Conservation (phyloP, 257 asterid genomes). For the Solanum rostratum region DNA sequence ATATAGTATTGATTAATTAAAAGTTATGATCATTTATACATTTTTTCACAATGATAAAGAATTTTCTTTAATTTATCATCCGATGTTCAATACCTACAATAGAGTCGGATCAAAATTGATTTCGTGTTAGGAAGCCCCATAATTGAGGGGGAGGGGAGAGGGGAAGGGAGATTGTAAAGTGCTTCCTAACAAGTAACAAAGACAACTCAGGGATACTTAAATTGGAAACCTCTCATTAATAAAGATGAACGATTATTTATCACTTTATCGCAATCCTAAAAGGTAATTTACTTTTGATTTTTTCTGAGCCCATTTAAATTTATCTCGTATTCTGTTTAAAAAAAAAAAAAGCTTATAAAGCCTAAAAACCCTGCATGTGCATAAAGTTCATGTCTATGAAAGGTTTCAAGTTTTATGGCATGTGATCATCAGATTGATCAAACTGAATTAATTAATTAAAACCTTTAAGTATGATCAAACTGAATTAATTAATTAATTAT, state of each 20-base stretch:
- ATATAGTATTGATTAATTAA: no score
- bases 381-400: neutral
- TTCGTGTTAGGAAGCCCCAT: no score
- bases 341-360: neutral
- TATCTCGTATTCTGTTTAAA: neutral
- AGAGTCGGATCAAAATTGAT: no score
- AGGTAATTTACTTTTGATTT: neutral
- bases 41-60: no score
- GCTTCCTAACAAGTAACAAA: neutral
- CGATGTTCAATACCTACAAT: no score
- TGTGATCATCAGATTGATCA: neutral
- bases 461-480: no score
- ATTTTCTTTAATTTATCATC: no score
- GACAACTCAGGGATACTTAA: neutral
- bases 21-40: no score
- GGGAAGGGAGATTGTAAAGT: neutral
- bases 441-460: no score
- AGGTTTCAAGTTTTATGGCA: neutral
- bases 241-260: neutral
- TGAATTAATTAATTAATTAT: no score
- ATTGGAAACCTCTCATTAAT: neutral
- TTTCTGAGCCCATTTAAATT: neutral
- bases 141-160: no score
- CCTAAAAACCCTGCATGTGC: neutral
- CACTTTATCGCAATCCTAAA: rapidly evolving